These are phyloP conservation scores for Zymoseptoria crescenta DNA, from an alignment of 2,329 filamentous ascomycete species.

Conservation along the genomic window DNA sequence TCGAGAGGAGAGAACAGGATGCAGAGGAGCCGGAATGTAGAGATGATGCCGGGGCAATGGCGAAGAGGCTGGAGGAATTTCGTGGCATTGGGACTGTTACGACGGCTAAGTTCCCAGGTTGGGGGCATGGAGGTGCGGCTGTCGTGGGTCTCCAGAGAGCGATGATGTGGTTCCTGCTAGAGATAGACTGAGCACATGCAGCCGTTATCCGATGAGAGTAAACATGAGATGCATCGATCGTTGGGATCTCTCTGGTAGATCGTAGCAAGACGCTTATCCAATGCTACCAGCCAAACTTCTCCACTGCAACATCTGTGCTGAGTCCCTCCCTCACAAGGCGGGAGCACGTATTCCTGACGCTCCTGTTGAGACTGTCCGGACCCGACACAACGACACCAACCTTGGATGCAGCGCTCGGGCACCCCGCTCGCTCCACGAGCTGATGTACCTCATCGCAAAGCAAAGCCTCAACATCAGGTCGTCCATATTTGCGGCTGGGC, in stretches of 20 bases:
- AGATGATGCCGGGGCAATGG: neutral
- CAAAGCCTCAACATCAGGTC: conserved; percentile 45
- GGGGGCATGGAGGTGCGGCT: neutral
- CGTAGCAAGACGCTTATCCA: too few species aligned
- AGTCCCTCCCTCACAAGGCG: conserved; percentile 41
- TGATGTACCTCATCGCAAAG: conserved; percentile 34
- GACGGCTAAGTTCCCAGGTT: neutral
- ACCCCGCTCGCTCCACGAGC: conserved; percentile 21
- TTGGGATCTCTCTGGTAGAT: too few species aligned
- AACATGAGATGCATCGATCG: too few species aligned
- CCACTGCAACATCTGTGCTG: conserved; percentile 48
- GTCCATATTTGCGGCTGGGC: conserved; percentile 46
- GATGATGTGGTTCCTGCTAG: neutral
- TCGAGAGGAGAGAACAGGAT: neutral
- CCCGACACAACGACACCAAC: conserved; percentile 53
- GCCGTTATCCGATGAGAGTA: too few species aligned
- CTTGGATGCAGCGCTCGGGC: conserved; percentile 19
- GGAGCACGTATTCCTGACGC: conserved; percentile 53
- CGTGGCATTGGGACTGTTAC: neutral
- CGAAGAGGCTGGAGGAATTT: neutral
- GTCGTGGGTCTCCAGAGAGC: neutral
- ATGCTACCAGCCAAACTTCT: conserved; percentile 60
- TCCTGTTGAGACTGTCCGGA: conserved; percentile 54
- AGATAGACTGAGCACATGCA: neutral
- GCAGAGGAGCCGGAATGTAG: neutral